Evolutionary conservation across 2,329 filamentous ascomycete species (phyloP).

Genomic region (Aureobasidium musti): DNA sequence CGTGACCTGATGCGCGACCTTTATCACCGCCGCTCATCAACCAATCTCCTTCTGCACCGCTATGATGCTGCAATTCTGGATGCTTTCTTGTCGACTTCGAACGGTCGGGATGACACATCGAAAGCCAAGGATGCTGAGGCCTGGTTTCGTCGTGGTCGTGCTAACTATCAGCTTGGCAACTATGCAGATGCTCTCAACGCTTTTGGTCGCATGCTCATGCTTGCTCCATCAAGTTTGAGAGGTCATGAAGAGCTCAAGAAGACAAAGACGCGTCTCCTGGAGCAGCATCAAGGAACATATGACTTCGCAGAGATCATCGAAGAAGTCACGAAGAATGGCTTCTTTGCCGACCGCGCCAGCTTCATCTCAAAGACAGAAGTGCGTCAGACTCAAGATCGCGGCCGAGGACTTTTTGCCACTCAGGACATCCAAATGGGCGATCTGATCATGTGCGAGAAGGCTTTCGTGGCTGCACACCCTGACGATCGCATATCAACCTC

Average conservation of each 20-base stretch:
- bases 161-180: constrained; percentile 35
- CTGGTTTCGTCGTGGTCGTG: constrained; percentile 34
- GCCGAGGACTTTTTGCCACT: constrained; percentile 21
- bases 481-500: constrained; percentile 30
- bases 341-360: constrained; percentile 34
- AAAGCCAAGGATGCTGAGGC: constrained; percentile 34
- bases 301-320: constrained; percentile 34
- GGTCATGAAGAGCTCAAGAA: constrained; percentile 28
- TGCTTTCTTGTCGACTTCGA: constrained; percentile 31
- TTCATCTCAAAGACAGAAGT: constrained; percentile 29
- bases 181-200: constrained; percentile 29
- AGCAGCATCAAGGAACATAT: constrained; percentile 34
- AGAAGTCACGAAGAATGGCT: neutral
- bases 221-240: constrained; percentile 32
- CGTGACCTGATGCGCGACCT: constrained; percentile 30
- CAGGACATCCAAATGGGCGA: constrained; percentile 11
- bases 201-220: constrained; percentile 29
- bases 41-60: constrained; percentile 32
- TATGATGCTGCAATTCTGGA: constrained; percentile 34
- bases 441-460: constrained; percentile 34
- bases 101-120: neutral
- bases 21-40: constrained; percentile 35
- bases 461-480: constrained; percentile 31
- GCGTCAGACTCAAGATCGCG: neutral
- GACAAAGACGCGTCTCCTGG: constrained; percentile 31